Percentiles rank a stretch among this genome's conserved stretches.
phyloP scores from a whole-genome alignment of 148 eudicot species.

The Limonium bicolor region DNA sequence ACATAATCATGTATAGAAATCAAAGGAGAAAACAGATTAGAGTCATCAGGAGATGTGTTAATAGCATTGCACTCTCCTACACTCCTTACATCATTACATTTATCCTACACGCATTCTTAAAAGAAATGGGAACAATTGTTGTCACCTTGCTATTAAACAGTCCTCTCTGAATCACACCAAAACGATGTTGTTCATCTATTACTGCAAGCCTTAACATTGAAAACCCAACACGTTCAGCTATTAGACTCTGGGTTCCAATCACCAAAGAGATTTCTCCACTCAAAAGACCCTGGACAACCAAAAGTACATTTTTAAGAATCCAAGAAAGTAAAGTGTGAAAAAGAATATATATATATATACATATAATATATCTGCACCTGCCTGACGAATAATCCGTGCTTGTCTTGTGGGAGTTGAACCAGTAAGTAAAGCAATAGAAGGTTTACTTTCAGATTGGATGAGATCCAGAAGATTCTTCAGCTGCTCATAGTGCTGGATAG shows the following conservation, averaged over 20 bases:
- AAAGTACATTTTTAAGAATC: conserved; percentile 8
- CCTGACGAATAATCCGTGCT: conserved; percentile 67
- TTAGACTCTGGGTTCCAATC: conserved; percentile 90
- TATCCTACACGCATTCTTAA: too few species aligned
- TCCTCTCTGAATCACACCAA: conserved; percentile 98
- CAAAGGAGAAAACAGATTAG: too few species aligned
- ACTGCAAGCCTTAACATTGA: conserved; percentile 76
- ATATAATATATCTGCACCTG: conserved; percentile 9
- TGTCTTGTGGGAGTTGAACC: conserved; percentile 84
- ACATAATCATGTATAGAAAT: too few species aligned
- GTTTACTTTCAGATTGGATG: conserved; percentile 31
- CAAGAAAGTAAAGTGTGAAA: background rate
- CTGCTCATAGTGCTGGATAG: conserved; percentile 78
- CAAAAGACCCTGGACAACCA: conserved; percentile 63
- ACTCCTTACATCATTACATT: too few species aligned
- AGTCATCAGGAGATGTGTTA: too few species aligned
- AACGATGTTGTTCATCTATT: conserved; percentile 92
- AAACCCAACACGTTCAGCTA: conserved; percentile 73
- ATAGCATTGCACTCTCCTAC: too few species aligned
- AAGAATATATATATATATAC: background rate
- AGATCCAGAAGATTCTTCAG: conserved; percentile 42
- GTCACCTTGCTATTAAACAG: conserved; percentile 83
- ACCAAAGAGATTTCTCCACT: conserved; percentile 67
- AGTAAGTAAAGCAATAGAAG: conserved; percentile 66
- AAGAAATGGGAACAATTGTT: background rate